Base-by-base conservation (phyloP, 371 early-diverging fungal species). In the Synchytrium microbalum region DNA sequence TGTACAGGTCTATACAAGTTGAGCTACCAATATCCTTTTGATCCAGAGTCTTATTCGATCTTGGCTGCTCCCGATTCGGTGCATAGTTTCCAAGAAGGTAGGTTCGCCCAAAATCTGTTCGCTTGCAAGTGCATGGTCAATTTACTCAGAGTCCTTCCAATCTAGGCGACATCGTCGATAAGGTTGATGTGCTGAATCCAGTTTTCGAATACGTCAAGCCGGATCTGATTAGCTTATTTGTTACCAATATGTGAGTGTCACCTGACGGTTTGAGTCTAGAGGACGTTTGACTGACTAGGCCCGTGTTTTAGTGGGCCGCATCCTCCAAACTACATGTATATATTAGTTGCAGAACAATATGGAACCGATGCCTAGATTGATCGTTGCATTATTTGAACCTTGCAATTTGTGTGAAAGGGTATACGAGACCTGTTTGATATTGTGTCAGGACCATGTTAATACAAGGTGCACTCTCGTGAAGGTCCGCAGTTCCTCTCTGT, bases 131-230 rank as follows among this genome's bases (percentile, higher is more conserved):
- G 31, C 33, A 8, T 25, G 5, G 31, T 33, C 13, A 59, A 32
- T 32, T 63, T 46, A 63, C 26, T 8, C 16, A 24, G 31, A 24
- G 23, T 31, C 29, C 8, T 32, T 30, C 26, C 56, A 52, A 32
- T 55, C 24, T 60, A 83, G 89, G 74, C 26, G 82, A 86, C 1
- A 74, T 92, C 38, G 86, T 91, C 54, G 88, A 89, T 56, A 79
- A 86, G 32, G 89, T 89, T 19, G 85, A 91, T 16, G 81, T 92
- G 1, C 74, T 85, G 2, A 90, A 91, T 70, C 95, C 96, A 5
- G 82, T 84, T 66, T 94, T 87, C 67, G 96, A 95, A 70, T 94
- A 90, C 73, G 91, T 97, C 26, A 81, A 82, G 23, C 93, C 97
- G 1, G 92, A 91, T 33, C 81, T 88, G 59, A 87, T 97, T 57